Evolutionary conservation across 169 alveolate species (phyloP), one percentile per base, ranked within the genome.

Genomic region (Plasmodium chabaudi): DNA sequence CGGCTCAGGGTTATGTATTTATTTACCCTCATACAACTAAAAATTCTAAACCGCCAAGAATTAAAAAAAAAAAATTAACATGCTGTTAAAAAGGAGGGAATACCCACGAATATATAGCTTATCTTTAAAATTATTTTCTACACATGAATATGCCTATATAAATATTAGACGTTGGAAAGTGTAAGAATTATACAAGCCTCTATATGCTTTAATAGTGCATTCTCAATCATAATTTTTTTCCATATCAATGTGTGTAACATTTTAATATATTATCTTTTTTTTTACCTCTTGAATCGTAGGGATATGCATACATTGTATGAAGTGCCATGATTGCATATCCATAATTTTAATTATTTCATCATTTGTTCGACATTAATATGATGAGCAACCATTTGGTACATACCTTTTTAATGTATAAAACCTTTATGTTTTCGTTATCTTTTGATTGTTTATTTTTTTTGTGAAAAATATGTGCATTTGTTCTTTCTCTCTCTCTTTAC

Each of bases 1-100:
- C 88, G 1, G 25, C 88, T 19, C 75, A 74, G 34, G 88, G 88
- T 12, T 74, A 74, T 21, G 17, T 74, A 67, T 53, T 74, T 34
- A 74, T 74, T 17, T 74, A 74, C 39, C 88, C 88, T 12, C 70
- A 74, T 39, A 34, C 46, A 39, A 61, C 88, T 4, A 13, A 61
- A 9, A 61, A 55, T 17, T 61, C 88, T 9, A 42, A 61, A 5
- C 75, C 88, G 9, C 88, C 88, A 27, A 61, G 60, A 74, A 61
- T 74, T 42, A 59, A 10, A 65, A 74, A 74, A 44, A 34, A 74
- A 74, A 74, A 61, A 34, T 17, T 74, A 34, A 2, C 67, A 63
- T 74, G 88, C 23, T 74, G 88, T 47, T 74, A 74, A 42, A n/a
- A 55, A 17, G 67, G 4, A 23, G 10, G 9, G 15, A 21, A 12